Conservation (phyloP, 2,329 filamentous ascomycete species). For the Escovopsis sp. region DNA sequence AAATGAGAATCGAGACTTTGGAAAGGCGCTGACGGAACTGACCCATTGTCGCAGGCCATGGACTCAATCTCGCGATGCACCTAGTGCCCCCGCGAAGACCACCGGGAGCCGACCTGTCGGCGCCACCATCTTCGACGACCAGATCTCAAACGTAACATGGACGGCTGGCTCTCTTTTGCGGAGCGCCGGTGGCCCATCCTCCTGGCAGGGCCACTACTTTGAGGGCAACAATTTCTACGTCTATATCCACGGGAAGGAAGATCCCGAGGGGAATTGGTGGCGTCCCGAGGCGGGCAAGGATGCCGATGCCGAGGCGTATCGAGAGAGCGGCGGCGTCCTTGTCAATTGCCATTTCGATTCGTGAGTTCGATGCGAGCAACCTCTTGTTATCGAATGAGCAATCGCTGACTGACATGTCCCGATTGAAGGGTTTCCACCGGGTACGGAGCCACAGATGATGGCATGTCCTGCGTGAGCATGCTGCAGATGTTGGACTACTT, state of each 20-base stretch:
- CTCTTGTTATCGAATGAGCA: too few relatives aligned
- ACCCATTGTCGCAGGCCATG: not conserved
- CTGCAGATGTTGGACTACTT: slow-evolving; percentile 83
- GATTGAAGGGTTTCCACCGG: slow-evolving; percentile 64
- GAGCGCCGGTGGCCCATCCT: slow-evolving; percentile 8
- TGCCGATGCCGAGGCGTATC: slow-evolving; percentile 19
- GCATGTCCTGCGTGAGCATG: slow-evolving; percentile 73
- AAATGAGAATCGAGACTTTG: too few relatives aligned
- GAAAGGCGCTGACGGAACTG: not conserved
- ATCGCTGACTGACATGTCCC: not conserved
- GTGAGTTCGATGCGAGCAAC: slow-evolving; percentile 19
- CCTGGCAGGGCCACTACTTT: slow-evolving; percentile 54
- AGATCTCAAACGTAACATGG: slow-evolving; percentile 63
- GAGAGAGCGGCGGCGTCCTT: slow-evolving; percentile 61
- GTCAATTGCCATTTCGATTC: slow-evolving; percentile 91
- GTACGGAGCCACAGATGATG: slow-evolving; percentile 87
- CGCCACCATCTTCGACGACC: slow-evolving; percentile 65
- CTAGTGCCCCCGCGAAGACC: not conserved
- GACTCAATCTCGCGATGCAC: too few relatives aligned
- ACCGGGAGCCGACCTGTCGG: slow-evolving; percentile 7
- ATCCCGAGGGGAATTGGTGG: slow-evolving; percentile 65
- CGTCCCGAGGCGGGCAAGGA: slow-evolving; percentile 25
- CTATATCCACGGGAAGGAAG: slow-evolving; percentile 72
- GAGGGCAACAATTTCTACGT: slow-evolving; percentile 87
- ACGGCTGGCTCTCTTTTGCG: slow-evolving; percentile 12